Conservation (phyloP, 2,329 filamentous ascomycete genomes). For the Fonsecaea pedrosoi region DNA sequence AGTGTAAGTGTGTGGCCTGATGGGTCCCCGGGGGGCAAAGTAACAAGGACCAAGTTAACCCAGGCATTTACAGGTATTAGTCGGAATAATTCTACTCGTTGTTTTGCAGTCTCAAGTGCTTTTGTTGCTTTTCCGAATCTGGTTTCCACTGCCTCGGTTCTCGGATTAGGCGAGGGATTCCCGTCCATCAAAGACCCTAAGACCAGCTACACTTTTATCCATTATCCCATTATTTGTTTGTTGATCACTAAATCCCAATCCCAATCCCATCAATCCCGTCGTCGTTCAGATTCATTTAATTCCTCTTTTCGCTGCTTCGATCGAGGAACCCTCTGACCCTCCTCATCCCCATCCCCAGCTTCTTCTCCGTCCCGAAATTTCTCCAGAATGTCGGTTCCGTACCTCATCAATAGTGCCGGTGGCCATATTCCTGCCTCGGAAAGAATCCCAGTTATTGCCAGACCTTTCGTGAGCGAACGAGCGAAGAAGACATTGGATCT, state of each 20-base stretch:
- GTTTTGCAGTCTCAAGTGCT: neutral
- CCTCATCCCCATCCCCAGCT: neutral
- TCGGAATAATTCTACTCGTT: no score
- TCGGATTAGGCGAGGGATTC: slow-evolving; percentile 22
- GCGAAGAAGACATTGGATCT: slow-evolving; percentile 84
- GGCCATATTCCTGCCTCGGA: slow-evolving; percentile 56
- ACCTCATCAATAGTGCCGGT: slow-evolving; percentile 38
- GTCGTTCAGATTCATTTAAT: neutral
- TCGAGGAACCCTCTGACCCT: neutral
- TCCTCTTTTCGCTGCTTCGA: neutral
- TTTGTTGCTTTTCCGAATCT: slow-evolving; percentile 6
- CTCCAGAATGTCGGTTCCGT: slow-evolving; percentile 39
- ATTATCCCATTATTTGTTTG: neutral
- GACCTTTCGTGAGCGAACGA: slow-evolving; percentile 76
- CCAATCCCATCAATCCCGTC: neutral
- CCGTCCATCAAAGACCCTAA: neutral
- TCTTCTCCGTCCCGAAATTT: neutral
- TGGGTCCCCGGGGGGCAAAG: neutral
- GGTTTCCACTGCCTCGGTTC: slow-evolving; percentile 28
- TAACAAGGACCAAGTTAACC: no score
- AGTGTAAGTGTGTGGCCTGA: neutral
- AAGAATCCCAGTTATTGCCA: slow-evolving; percentile 65
- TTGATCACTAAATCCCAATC: slow-evolving; percentile 21
- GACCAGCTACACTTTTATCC: no score
- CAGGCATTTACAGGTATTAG: no score